Conservation (phyloP, 2,329 filamentous ascomycete species). For the Ascochyta pisi region DNA sequence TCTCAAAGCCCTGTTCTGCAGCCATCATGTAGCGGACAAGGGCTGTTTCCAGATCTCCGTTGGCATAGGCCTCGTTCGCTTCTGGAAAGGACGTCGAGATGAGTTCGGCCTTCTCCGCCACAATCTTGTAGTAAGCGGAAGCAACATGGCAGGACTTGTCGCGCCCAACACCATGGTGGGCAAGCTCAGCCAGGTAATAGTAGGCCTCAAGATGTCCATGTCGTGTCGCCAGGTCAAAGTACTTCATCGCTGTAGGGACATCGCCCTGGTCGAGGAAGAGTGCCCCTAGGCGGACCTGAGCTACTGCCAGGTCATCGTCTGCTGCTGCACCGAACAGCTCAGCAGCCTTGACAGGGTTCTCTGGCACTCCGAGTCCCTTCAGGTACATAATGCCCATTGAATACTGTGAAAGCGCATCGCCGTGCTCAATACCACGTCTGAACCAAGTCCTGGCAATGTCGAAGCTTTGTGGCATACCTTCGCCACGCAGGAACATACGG, state of each 20-base stretch:
- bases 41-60: slow-evolving; percentile 79
- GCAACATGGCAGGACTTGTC: slow-evolving; percentile 81
- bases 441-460: slow-evolving; percentile 83
- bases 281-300: slow-evolving; percentile 82
- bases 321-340: slow-evolving; percentile 79
- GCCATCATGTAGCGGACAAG: slow-evolving; percentile 84
- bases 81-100: slow-evolving; percentile 82
- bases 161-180: slow-evolving; percentile 78
- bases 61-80: slow-evolving; percentile 81
- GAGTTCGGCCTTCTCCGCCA: slow-evolving; percentile 87
- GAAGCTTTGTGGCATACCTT: slow-evolving; percentile 81
- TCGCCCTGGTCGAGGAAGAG: slow-evolving; percentile 91
- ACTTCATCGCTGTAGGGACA: slow-evolving; percentile 77
- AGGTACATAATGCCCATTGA: slow-evolving; percentile 84
- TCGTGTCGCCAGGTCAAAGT: slow-evolving; percentile 85
- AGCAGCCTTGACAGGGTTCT: slow-evolving; percentile 74
- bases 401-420: slow-evolving; percentile 84
- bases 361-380: slow-evolving; percentile 74
- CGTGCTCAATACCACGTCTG: slow-evolving; percentile 74
- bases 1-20: slow-evolving; percentile 91
- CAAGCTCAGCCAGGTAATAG: slow-evolving; percentile 91
- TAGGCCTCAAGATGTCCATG: slow-evolving; percentile 87
- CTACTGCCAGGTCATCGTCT: slow-evolving; percentile 79
- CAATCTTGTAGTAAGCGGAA: slow-evolving; percentile 84
- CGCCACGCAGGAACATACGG: slow-evolving; percentile 86